Evolutionary conservation across 129 eudicot species (phyloP).

Genomic region (Artemisia annua): DNA sequence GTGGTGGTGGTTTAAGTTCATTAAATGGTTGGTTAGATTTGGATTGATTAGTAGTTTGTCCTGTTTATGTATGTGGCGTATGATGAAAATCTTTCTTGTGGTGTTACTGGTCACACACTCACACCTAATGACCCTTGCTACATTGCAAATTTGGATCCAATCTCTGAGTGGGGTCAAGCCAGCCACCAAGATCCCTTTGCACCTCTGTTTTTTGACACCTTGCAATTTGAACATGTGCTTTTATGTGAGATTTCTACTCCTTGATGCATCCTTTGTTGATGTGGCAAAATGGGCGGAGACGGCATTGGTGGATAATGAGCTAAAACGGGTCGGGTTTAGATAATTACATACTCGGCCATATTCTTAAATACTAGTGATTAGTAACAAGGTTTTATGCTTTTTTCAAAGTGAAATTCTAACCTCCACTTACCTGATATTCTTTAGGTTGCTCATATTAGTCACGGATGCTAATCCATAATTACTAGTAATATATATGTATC

Average conservation of each 20-base stretch:
- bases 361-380: too few relatives aligned
- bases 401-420: too few relatives aligned
- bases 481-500: neutral
- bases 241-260: constrained; percentile 8
- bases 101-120: constrained; percentile 4
- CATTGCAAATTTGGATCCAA: constrained; percentile 37
- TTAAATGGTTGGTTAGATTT: constrained; percentile 17
- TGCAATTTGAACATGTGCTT: constrained; percentile 13
- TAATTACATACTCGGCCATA: too few relatives aligned
- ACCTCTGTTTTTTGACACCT: constrained; percentile 12
- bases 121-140: constrained; percentile 30
- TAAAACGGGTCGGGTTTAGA: too few relatives aligned
- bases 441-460: neutral
- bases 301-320: too few relatives aligned
- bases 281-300: neutral
- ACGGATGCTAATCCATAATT: neutral
- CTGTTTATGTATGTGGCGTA: constrained; percentile 24
- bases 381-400: too few relatives aligned
- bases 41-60: constrained; percentile 22
- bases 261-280: neutral
- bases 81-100: constrained; percentile 25
- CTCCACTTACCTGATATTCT: neutral
- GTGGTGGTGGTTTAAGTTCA: constrained; percentile 24
- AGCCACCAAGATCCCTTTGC: constrained; percentile 5
- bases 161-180: constrained; percentile 36